Evolutionary conservation across 1,284 basidiomycete genomes (phyloP), one percentile per base, ranked within the genome.

Genomic region (Apiotrichum porosum): DNA sequence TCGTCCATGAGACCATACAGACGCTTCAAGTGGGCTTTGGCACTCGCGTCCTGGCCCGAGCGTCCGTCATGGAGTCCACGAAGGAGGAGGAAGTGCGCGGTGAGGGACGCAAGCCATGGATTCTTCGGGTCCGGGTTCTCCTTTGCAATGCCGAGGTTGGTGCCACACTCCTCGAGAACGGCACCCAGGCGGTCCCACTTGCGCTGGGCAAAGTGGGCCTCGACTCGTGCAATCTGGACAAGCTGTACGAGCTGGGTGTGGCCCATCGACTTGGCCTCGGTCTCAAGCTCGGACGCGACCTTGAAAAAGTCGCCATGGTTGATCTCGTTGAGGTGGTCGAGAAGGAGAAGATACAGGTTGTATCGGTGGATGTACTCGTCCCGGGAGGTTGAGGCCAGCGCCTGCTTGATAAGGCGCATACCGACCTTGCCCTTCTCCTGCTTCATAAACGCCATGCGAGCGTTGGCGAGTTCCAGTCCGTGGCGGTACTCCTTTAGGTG

Each of bases 1-100:
- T 48, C 38, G 37, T 71, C 69, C 60, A 69, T 65, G 21, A 63
- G 33, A 1, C 24, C 21, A 40, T 66, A 71, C 5, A 61, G 44
- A 18, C 49, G 38, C 38, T 61, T 61, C 33, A 66, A 34, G 5
- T 54, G 37, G 3, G 14, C 18, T 42, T 58, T 65, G 8, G 54
- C 57, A 9, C 23, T 31, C 3, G 21, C 33, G 40, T 65, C 62
- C 19, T 65, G 49, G 2, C 64, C 69, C 9, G 49, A 40, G 4
- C 69, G 62, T 5, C 66, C 65, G 34, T 64, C 53, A 53, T 59
- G 65, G 2, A 71, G 48, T 14, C 52, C 42, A 12, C 52, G 49
- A 18, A 66, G 38, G 12, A 60, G 49, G 22, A 63, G 42, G 45
- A 54, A 65, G 30, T 71, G 68, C 8, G 60, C 35, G 9, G 42